Percentiles rank a stretch among this genome's conserved stretches.
phyloP scores from a whole-genome alignment of 257 asterid species.

The Eustoma russellianum region DNA sequence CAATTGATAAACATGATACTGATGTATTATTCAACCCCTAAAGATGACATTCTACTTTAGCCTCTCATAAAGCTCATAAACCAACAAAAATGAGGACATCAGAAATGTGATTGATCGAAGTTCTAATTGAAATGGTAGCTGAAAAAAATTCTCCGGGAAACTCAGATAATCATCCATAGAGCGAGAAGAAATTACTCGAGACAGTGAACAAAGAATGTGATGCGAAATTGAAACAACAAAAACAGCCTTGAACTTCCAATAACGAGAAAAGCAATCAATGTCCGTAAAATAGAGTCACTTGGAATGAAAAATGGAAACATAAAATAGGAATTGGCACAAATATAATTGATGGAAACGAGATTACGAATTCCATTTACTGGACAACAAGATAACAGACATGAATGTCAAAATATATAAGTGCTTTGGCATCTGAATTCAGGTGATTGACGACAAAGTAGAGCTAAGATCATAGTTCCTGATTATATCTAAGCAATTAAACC shows the following conservation, averaged over 20 bases:
- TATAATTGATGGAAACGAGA: slow-evolving; percentile 2
- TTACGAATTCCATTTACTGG: neutral
- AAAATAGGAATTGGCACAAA: too few species aligned
- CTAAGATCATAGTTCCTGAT: neutral
- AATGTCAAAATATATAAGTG: slow-evolving; percentile 1
- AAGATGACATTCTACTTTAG: neutral
- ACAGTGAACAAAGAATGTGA: too few species aligned
- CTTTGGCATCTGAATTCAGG: neutral
- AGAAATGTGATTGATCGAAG: neutral
- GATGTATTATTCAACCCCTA: neutral
- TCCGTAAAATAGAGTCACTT: neutral
- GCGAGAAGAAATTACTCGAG: too few species aligned
- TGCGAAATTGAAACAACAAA: too few species aligned
- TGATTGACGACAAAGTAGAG: neutral
- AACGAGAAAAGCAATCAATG: too few species aligned
- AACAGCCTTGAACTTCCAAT: too few species aligned
- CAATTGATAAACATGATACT: neutral
- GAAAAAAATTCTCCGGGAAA: neutral
- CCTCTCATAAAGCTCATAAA: neutral
- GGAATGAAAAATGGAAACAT: neutral
- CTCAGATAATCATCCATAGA: too few species aligned
- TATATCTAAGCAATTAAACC: neutral
- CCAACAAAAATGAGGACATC: neutral
- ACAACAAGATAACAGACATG: neutral
- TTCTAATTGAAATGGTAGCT: neutral